Evolutionary conservation across 177 flowering plant genomes (phyloP).

Genomic region (Vitis hybrid): DNA sequence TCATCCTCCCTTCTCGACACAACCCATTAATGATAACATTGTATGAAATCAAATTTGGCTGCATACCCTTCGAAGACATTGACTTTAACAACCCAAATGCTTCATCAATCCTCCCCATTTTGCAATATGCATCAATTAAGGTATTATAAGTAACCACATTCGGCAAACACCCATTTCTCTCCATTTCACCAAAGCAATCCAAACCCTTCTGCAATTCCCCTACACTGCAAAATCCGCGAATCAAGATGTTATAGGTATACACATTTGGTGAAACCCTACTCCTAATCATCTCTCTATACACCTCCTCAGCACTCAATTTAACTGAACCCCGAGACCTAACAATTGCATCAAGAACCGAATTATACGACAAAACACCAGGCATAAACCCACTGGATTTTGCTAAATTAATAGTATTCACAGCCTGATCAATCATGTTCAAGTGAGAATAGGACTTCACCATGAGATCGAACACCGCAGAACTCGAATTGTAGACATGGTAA

Average conservation of each 20-base stretch:
- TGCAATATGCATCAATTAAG: constrained; percentile 61
- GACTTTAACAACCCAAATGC: constrained; percentile 39
- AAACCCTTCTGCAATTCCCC: constrained; percentile 57
- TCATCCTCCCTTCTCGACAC: constrained; percentile 68
- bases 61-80: constrained; percentile 47
- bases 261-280: constrained; percentile 63
- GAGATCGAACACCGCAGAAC: constrained; percentile 76
- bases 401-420: constrained; percentile 40
- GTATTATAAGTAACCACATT: constrained; percentile 87
- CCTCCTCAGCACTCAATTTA: constrained; percentile 31
- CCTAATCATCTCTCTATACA: constrained; percentile 50
- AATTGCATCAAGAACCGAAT: constrained; percentile 60
- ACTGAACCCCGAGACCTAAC: constrained; percentile 29
- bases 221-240: constrained; percentile 54
- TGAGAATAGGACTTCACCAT: constrained; percentile 66
- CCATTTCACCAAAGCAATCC: constrained; percentile 57
- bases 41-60: constrained; percentile 73
- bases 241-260: constrained; percentile 68
- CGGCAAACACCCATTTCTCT: constrained; percentile 61
- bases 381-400: constrained; percentile 63
- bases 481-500: constrained; percentile 44
- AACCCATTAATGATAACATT: constrained; percentile 78
- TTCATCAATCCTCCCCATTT: constrained; percentile 44
- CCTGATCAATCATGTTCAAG: constrained; percentile 47
- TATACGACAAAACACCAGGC: constrained; percentile 77